A percentile compares a stretch with the other conserved stretches of the same genome.
Evolutionary conservation across 176 grass and related monocot genomes (phyloP).

Genomic region (Zizania latifolia): DNA sequence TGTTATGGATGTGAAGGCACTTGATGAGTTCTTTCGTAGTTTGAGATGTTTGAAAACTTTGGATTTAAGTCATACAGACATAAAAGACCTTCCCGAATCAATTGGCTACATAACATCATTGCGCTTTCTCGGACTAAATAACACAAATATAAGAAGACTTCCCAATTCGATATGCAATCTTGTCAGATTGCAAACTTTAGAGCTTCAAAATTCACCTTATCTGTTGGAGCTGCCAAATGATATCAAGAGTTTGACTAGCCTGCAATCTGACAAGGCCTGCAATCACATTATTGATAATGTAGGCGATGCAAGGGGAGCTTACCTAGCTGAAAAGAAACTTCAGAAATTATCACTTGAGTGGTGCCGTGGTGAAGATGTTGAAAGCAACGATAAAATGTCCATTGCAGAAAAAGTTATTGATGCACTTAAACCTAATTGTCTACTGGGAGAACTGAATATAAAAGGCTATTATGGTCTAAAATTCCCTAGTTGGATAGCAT

Average conservation of each 20-base stretch:
- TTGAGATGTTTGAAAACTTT: constrained; percentile 23
- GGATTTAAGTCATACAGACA: constrained; percentile 29
- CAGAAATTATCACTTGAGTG: constrained; percentile 28
- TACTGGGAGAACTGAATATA: constrained; percentile 28
- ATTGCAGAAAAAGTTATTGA: constrained; percentile 24
- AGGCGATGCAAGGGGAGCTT: constrained; percentile 13
- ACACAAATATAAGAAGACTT: constrained; percentile 24
- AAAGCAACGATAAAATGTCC: neutral
- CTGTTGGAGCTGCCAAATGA: constrained; percentile 21
- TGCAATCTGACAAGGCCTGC: too few relatives aligned
- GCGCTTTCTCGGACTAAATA: constrained; percentile 29
- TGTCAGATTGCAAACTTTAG: constrained; percentile 38
- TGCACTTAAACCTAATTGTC: constrained; percentile 26
- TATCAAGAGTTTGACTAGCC: constrained; percentile 25
- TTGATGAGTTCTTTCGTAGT: constrained; percentile 12
- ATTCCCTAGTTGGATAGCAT: constrained; percentile 28
- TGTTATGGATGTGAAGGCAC: constrained; percentile 7
- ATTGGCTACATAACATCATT: constrained; percentile 9
- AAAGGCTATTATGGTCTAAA: constrained; percentile 15
- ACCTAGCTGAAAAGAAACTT: constrained; percentile 17
- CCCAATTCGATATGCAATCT: constrained; percentile 28
- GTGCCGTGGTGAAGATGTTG: neutral
- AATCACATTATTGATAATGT: neutral
- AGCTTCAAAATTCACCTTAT: constrained; percentile 22
- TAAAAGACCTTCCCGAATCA: constrained; percentile 32